Percentiles rank a stretch among this genome's conserved stretches.
Evolutionary conservation across 257 asterid species (phyloP).

Genomic region (Striga asiatica): DNA sequence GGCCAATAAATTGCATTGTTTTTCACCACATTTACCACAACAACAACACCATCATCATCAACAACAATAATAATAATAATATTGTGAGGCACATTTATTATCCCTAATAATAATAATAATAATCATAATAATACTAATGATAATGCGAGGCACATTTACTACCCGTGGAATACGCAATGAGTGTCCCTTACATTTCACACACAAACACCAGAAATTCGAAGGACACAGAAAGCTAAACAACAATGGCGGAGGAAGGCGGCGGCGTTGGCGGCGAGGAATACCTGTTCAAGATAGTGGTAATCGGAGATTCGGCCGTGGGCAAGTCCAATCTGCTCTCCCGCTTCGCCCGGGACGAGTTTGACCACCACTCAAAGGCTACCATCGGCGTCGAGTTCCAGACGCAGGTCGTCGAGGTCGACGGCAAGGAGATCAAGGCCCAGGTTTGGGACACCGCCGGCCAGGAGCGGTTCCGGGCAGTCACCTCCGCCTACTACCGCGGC

Average conservation of each 20-base stretch:
- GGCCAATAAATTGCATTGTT: no score
- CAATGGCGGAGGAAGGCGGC: constrained; percentile 33
- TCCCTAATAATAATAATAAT: no score
- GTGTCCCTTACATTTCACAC: not conserved
- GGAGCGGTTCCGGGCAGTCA: constrained; percentile 63
- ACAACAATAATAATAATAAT: no score
- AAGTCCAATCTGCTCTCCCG: constrained; percentile 57
- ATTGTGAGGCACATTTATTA: no score
- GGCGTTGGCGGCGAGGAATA: constrained; percentile 47
- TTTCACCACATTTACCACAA: no score
- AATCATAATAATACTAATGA: no score
- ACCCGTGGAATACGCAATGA: not conserved
- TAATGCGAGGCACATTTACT: not conserved
- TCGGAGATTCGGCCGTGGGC: constrained; percentile 64
- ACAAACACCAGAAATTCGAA: no score
- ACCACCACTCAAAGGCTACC: constrained; percentile 60
- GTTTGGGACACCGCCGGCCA: constrained; percentile 83
- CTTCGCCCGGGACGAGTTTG: constrained; percentile 64
- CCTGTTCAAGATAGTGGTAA: constrained; percentile 49
- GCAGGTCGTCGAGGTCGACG: constrained; percentile 52
- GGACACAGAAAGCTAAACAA: no score
- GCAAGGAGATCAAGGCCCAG: constrained; percentile 58
- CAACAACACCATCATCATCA: no score
- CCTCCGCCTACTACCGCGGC: constrained; percentile 72
- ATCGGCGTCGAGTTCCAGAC: constrained; percentile 76